Evolutionary conservation across 331 rosid species (phyloP).

Genomic region (Cydonia oblonga): DNA sequence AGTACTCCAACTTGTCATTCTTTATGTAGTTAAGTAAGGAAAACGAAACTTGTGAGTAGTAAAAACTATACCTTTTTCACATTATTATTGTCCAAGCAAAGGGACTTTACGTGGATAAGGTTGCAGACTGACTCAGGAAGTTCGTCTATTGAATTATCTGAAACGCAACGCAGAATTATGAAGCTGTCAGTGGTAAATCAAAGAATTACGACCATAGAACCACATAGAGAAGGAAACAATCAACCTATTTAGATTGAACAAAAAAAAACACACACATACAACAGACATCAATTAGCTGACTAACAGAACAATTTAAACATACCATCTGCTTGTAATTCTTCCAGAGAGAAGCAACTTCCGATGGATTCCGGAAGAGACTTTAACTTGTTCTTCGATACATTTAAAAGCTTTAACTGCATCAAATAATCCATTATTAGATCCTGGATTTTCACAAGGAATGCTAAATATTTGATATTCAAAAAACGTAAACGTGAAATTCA

Average conservation of each 20-base stretch:
- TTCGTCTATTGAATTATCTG: constrained; percentile 79
- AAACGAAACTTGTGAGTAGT: background rate
- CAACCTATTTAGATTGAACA: no score
- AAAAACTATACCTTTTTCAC: constrained; percentile 54
- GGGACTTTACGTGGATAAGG: constrained; percentile 78
- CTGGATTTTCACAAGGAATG: constrained; percentile 14
- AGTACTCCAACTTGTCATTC: background rate
- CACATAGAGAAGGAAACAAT: background rate
- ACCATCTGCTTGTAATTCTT: constrained; percentile 96
- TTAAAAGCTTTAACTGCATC: constrained; percentile 74
- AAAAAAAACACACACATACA: background rate
- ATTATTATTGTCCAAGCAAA: constrained; percentile 65
- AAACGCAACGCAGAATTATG: constrained; percentile 21
- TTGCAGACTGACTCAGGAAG: constrained; percentile 83
- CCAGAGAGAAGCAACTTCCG: constrained; percentile 90
- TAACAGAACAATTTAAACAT: background rate
- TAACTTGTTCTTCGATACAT: constrained; percentile 75
- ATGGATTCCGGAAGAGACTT: constrained; percentile 85
- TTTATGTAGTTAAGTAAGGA: background rate
- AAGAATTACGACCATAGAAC: constrained; percentile 4
- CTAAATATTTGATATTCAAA: constrained; percentile 1
- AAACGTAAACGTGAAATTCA: background rate
- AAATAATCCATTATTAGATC: constrained; percentile 21
- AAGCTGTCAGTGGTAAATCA: constrained; percentile 6
- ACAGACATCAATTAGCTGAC: background rate